phyloP scores from a whole-genome alignment of 2,329 filamentous ascomycete genomes.

The Aspergillus felis region DNA sequence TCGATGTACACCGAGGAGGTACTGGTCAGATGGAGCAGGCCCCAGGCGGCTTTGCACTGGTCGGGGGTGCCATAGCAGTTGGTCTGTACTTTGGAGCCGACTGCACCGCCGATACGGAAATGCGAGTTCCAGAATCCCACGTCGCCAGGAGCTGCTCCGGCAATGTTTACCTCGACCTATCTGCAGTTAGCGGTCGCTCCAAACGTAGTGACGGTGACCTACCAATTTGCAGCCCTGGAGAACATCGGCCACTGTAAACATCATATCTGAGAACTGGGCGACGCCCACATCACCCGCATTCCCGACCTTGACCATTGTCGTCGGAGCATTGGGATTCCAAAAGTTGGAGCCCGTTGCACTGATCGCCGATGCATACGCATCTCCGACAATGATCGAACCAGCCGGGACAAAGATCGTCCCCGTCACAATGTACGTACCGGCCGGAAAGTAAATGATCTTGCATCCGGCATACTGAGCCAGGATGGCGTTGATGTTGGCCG shows the following conservation, averaged over 20 bases:
- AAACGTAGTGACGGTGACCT: background rate
- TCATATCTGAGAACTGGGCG: constrained; percentile 49
- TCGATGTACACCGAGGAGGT: constrained; percentile 51
- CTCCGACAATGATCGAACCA: constrained; percentile 51
- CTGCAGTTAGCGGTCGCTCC: background rate
- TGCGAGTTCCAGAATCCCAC: constrained; percentile 51
- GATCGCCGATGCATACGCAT: constrained; percentile 49
- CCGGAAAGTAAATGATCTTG: constrained; percentile 54
- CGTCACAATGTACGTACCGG: constrained; percentile 50
- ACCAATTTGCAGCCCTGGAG: constrained; percentile 41
- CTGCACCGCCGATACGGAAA: constrained; percentile 46
- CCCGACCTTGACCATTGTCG: constrained; percentile 50
- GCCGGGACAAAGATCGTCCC: constrained; percentile 46
- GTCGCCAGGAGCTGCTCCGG: constrained; percentile 43
- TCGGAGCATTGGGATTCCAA: constrained; percentile 39
- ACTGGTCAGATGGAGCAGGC: constrained; percentile 48
- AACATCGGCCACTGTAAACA: constrained; percentile 48
- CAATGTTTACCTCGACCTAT: constrained; percentile 49
- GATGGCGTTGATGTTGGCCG: constrained; percentile 33
- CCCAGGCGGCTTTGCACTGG: constrained; percentile 47
- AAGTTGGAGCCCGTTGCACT: constrained; percentile 47
- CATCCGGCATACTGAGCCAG: constrained; percentile 33
- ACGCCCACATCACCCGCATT: constrained; percentile 46
- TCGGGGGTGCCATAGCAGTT: constrained; percentile 32
- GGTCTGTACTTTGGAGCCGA: constrained; percentile 36